These are phyloP conservation scores for Lolium perenne DNA, from an alignment of 176 grass and related monocot species.

Conservation along the genomic window DNA sequence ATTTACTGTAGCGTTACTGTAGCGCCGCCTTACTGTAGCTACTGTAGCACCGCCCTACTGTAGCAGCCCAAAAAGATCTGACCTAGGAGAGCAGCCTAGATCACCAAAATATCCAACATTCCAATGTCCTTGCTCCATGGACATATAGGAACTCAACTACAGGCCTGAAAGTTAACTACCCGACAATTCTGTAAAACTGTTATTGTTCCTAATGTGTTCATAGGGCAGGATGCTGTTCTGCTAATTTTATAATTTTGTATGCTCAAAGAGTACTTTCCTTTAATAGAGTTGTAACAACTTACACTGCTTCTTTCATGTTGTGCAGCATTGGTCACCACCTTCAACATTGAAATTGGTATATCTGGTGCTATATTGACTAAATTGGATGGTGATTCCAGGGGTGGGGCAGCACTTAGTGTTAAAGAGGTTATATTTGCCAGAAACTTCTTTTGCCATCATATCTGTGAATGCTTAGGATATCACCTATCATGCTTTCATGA, in stretches of 20 bases:
- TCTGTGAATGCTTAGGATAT: background rate
- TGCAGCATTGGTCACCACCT: conserved; percentile 89
- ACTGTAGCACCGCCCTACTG: no score
- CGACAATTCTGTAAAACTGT: background rate
- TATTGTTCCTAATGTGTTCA: background rate
- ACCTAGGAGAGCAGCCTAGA: no score
- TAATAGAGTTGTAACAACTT: conserved; percentile 16
- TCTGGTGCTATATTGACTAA: conserved; percentile 99
- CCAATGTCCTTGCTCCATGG: background rate
- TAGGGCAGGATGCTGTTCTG: background rate
- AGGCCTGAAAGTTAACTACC: conserved; percentile 3
- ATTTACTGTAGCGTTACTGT: no score
- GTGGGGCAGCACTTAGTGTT: conserved; percentile 97
- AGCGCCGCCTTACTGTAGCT: no score
- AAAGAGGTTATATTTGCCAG: conserved; percentile 67
- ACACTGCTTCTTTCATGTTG: conserved; percentile 33
- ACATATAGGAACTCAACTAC: background rate
- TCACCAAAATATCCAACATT: no score
- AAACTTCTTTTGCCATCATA: conserved; percentile 37
- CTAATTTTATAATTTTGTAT: background rate
- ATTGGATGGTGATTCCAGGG: conserved; percentile 95
- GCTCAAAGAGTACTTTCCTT: conserved; percentile 1
- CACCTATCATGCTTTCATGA: background rate
- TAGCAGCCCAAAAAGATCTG: no score
- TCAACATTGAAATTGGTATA: conserved; percentile 98